Evolutionary conservation across 2,329 filamentous ascomycete genomes (phyloP).

Genomic region (Calonectria hawksworthii): DNA sequence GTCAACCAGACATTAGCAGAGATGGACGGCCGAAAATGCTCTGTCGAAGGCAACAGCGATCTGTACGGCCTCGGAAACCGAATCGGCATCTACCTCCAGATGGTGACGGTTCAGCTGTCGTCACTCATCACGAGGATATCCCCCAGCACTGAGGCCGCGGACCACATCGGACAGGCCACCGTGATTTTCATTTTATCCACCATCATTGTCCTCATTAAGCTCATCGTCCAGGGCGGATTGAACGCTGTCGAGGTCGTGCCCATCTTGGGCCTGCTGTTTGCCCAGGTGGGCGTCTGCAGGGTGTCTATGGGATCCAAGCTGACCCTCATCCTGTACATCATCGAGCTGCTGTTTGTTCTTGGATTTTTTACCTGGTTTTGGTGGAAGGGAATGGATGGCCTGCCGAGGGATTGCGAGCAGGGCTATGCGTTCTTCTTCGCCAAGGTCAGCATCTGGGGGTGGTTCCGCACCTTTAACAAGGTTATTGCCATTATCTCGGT

Average conservation of each 20-base stretch:
- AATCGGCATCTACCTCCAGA: conserved; percentile 21
- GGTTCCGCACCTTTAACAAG: conserved; percentile 19
- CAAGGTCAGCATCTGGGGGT: conserved; percentile 23
- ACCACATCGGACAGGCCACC: conserved; percentile 15
- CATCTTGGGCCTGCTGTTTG: conserved; percentile 12
- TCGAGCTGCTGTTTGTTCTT: conserved; percentile 11
- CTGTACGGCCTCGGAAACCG: conserved; percentile 19
- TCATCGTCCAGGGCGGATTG: neutral
- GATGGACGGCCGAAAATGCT: neutral
- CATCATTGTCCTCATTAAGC: neutral
- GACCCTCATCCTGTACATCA: conserved; percentile 8
- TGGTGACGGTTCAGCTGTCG: conserved; percentile 19
- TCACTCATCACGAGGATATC: conserved; percentile 5
- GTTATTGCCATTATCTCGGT: conserved; percentile 16
- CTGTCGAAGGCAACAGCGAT: conserved; percentile 4
- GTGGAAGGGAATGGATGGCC: conserved; percentile 20
- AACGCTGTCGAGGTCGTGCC: conserved; percentile 16
- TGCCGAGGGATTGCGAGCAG: neutral
- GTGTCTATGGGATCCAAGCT: conserved; percentile 16
- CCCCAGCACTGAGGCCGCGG: neutral
- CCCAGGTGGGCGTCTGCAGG: conserved; percentile 20
- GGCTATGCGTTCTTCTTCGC: conserved; percentile 23
- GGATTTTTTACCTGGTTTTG: conserved; percentile 18
- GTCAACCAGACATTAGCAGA: neutral
- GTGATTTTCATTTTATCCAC: conserved; percentile 15